Evolutionary conservation across 495 filamentous ascomycete species (phyloP).

Genomic region (Jackrogersella multiformis): DNA sequence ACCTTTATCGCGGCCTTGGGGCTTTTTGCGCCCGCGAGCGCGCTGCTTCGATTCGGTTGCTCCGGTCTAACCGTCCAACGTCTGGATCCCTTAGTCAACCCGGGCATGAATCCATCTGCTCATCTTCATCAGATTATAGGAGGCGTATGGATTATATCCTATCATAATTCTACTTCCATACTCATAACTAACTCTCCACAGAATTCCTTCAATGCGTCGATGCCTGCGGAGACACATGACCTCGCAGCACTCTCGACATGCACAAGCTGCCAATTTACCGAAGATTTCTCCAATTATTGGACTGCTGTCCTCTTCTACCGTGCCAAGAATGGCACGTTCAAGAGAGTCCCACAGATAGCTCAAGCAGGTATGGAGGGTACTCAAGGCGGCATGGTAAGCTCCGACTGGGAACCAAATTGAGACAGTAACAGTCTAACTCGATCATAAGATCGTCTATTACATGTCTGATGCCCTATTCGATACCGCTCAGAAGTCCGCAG

Average conservation of each 20-base stretch:
- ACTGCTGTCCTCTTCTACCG: slow-evolving; percentile 54
- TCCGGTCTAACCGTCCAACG: slow-evolving; percentile 9
- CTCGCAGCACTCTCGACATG: slow-evolving; percentile 49
- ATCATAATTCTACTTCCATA: slow-evolving; percentile 26
- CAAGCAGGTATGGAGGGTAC: slow-evolving; percentile 55
- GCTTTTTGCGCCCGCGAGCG: slow-evolving; percentile 55
- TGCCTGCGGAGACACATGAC: slow-evolving; percentile 49
- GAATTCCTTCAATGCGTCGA: slow-evolving; percentile 50
- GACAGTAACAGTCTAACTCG: slow-evolving; percentile 7
- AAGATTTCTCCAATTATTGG: slow-evolving; percentile 58
- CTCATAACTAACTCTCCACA: slow-evolving; percentile 13
- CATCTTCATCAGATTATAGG: slow-evolving; percentile 59
- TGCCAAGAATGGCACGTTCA: slow-evolving; percentile 50
- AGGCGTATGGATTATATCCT: slow-evolving; percentile 64
- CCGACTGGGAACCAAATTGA: not conserved
- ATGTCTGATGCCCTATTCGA: slow-evolving; percentile 59
- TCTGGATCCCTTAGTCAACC: slow-evolving; percentile 8
- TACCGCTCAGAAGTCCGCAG: slow-evolving; percentile 54
- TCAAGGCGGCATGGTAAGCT: slow-evolving; percentile 50
- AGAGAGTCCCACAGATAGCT: slow-evolving; percentile 53
- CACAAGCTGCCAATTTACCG: slow-evolving; percentile 52
- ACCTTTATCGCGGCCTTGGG: slow-evolving; percentile 53
- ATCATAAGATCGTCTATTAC: slow-evolving; percentile 56
- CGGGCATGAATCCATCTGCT: slow-evolving; percentile 44
- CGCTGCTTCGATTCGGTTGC: slow-evolving; percentile 52